Conservation (phyloP, 148 eudicot species). For the Limonium bicolor region DNA sequence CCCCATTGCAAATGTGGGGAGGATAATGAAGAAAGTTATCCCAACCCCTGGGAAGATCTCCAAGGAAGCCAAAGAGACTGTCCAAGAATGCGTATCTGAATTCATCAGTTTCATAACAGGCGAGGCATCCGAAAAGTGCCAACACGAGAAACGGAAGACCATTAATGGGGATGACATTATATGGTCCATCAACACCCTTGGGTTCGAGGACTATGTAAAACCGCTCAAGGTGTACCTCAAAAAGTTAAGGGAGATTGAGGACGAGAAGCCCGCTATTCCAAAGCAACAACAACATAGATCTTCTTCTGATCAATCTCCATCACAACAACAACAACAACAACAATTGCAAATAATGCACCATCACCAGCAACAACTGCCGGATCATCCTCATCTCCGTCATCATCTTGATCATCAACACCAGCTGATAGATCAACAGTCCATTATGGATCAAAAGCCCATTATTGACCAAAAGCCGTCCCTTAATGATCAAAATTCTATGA, state of each 20-base stretch:
- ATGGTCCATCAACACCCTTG: constrained; percentile 60
- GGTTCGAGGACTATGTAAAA: constrained; percentile 54
- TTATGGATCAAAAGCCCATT: too few species aligned
- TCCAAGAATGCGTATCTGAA: constrained; percentile 72
- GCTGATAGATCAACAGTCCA: too few species aligned
- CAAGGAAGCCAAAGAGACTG: constrained; percentile 66
- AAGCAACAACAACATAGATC: constrained; percentile 20
- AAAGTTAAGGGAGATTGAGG: constrained; percentile 51
- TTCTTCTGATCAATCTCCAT: not conserved
- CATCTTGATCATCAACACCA: constrained; percentile 25
- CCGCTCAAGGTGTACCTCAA: constrained; percentile 43
- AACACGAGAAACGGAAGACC: constrained; percentile 64
- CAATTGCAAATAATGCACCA: constrained; percentile 7
- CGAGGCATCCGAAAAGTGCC: constrained; percentile 70
- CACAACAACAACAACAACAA: constrained; percentile 6
- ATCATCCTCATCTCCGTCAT: constrained; percentile 17
- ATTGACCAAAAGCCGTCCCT: too few species aligned
- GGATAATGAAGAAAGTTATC: constrained; percentile 66
- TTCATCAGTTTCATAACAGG: constrained; percentile 70
- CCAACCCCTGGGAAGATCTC: constrained; percentile 51
- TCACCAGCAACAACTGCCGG: constrained; percentile 17
- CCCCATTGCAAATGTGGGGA: constrained; percentile 62
- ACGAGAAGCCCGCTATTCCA: constrained; percentile 45
- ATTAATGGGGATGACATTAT: constrained; percentile 63
- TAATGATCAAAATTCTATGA: not conserved